Base-by-base conservation (phyloP, 2,329 filamentous ascomycete genomes). In the Alternaria solani region DNA sequence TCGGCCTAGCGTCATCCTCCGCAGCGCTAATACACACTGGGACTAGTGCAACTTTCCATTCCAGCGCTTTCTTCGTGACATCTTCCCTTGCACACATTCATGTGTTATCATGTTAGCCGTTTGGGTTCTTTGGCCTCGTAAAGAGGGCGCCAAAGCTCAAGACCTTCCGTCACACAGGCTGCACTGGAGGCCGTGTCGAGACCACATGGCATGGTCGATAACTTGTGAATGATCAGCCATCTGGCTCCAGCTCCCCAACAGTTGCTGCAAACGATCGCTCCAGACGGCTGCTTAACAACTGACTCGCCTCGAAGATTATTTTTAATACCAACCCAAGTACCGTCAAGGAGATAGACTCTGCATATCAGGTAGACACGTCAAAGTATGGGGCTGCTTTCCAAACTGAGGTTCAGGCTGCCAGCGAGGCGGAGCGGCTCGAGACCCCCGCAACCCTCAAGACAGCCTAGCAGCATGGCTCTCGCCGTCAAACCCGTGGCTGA, bases 1-100 rank as follows among this genome's bases (percentile, higher is more conserved):
- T 61, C 58, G 57, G 51, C 30, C 28, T 51, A 54, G 58, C 58
- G 58, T 57, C 58, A 61, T 53, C 26, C 36, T 25, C 34, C 16
- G 30, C 54, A 36, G n/a, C 48, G 18, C 41, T 26, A 39, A 30
- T 38, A 32, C n/a, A 3, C 9, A 4, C 18, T 9, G n/a, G 36
- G 14, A 8, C 34, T 51, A 41, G 26, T 0, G 2, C 3, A 5
- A 18, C 26, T 47, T 23, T 25, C 39, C 20, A 23, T 9, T 18
- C 39, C 39, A 30, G 28, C 11, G 9, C 11, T 30, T 12, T 12
- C 8, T 41, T 4, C 0, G 39, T 20, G 39, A 42, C 18, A 30
- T 30, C 8, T 30, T 30, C 0, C 28, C 11, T 30, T 30, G 28
- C 28, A 30, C 28, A 30, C 2, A 30, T 30, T 5, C 28, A 30